Conservation (phyloP, 495 filamentous ascomycete species). For the Astrothelium subdiscretum region DNA sequence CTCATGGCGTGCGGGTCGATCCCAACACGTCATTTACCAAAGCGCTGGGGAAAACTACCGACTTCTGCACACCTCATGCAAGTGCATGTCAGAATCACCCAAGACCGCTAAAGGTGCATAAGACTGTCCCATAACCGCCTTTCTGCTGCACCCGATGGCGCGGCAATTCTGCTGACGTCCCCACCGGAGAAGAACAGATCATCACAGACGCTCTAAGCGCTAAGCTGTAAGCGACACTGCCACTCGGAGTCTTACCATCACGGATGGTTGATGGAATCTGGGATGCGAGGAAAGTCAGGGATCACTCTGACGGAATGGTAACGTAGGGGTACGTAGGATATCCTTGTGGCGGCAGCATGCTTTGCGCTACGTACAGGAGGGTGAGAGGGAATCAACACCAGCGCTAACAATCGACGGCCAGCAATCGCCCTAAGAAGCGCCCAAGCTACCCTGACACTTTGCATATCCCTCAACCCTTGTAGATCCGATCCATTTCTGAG, state of each 20-base stretch:
- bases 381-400: not conserved
- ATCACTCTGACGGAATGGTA: no score
- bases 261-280: no score
- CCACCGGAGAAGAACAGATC: not conserved
- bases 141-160: not conserved
- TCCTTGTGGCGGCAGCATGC: no score
- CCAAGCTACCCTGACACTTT: not conserved
- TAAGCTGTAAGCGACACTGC: not conserved
- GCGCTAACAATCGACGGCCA: not conserved
- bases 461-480: not conserved
- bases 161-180: not conserved
- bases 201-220: not conserved
- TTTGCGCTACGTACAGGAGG: not conserved
- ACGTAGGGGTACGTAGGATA: no score
- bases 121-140: no score
- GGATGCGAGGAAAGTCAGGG: no score
- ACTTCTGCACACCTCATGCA: not conserved
- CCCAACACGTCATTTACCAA: not conserved
- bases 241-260: not conserved
- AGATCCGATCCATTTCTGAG: not conserved
- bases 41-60: not conserved
- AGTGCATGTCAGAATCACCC: not conserved
- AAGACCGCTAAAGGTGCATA: not conserved
- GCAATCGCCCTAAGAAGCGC: not conserved
- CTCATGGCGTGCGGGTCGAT: not conserved